These are phyloP conservation scores for Pezicula radicicola DNA, from an alignment of 2,329 filamentous ascomycete species.

Conservation along the genomic window DNA sequence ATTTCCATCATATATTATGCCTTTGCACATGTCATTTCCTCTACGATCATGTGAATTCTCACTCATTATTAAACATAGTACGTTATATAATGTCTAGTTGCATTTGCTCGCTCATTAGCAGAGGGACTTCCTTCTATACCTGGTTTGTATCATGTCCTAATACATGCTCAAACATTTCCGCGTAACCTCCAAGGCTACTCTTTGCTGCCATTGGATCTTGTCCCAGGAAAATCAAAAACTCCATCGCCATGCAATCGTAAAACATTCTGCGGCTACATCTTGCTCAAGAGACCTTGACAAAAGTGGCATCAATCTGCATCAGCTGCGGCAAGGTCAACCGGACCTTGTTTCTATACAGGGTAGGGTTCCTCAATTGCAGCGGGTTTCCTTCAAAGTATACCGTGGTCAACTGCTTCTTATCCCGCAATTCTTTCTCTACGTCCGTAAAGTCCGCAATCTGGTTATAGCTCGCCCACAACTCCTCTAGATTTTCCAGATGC, in stretches of 20 bases:
- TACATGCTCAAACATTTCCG: neutral
- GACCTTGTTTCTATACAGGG: conserved; percentile 92
- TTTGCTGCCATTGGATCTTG: neutral
- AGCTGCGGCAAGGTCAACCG: conserved; percentile 82
- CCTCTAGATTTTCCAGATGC: conserved; percentile 70
- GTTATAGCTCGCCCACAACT: conserved; percentile 94
- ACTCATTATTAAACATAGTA: too few species aligned
- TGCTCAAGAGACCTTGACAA: conserved; percentile 26
- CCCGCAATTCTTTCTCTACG: conserved; percentile 71
- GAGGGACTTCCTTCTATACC: too few species aligned
- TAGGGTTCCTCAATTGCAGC: conserved; percentile 74
- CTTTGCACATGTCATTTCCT: too few species aligned
- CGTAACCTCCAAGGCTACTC: conserved; percentile 2
- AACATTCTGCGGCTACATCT: neutral
- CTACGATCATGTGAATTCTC: too few species aligned
- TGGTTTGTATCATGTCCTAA: neutral
- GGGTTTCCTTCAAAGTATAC: conserved; percentile 98
- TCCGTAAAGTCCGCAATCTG: conserved; percentile 76
- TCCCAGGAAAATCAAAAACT: conserved; percentile 5
- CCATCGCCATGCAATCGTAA: conserved; percentile 13
- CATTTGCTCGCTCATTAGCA: too few species aligned
- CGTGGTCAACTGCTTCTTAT: conserved; percentile 78
- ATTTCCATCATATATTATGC: too few species aligned
- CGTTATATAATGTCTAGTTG: too few species aligned
- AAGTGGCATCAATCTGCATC: conserved; percentile 86